Evolutionary conservation across 2,329 filamentous ascomycete genomes (phyloP).

Genomic region (Ophiostoma ips): DNA sequence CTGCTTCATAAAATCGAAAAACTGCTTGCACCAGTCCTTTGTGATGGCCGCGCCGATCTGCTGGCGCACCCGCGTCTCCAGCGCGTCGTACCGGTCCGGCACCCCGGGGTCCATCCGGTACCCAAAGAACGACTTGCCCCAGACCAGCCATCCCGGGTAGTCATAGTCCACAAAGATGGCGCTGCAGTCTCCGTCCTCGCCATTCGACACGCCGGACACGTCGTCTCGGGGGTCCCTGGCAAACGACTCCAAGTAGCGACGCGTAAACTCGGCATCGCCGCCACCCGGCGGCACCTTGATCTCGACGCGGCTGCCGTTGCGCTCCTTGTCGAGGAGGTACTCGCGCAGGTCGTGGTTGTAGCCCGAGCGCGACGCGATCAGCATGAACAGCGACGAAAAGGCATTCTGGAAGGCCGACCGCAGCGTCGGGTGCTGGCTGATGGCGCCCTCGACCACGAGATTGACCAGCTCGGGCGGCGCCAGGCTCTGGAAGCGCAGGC

Average conservation of each 20-base stretch:
- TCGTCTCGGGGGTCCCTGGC: too few relatives aligned
- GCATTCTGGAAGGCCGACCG: slow-evolving; percentile 70
- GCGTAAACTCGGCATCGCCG: slow-evolving; percentile 67
- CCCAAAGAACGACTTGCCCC: slow-evolving; percentile 76
- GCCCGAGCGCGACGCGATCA: slow-evolving; percentile 72
- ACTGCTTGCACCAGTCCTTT: slow-evolving; percentile 71
- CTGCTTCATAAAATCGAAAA: slow-evolving; percentile 58
- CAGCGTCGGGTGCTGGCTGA: slow-evolving; percentile 80
- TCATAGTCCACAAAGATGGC: slow-evolving; percentile 66
- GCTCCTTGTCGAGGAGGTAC: slow-evolving; percentile 69
- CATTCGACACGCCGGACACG: too few relatives aligned
- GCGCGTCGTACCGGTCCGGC: slow-evolving; percentile 62
- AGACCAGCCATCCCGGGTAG: slow-evolving; percentile 91
- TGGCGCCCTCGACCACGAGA: slow-evolving; percentile 66
- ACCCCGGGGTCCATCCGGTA: slow-evolving; percentile 56
- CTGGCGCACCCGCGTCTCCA: slow-evolving; percentile 58
- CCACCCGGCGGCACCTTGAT: slow-evolving; percentile 47
- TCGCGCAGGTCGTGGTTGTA: slow-evolving; percentile 81
- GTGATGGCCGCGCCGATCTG: slow-evolving; percentile 73
- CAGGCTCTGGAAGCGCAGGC: slow-evolving; percentile 80
- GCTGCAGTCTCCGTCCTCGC: slow-evolving; percentile 38
- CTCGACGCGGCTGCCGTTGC: slow-evolving; percentile 60
- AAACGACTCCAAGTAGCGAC: slow-evolving; percentile 65
- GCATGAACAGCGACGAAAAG: slow-evolving; percentile 62
- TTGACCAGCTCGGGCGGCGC: slow-evolving; percentile 72